Evolutionary conservation across 2,329 filamentous ascomycete species (phyloP), one percentile per base, ranked within the genome.

Genomic region (Ramichloridium luteum): DNA sequence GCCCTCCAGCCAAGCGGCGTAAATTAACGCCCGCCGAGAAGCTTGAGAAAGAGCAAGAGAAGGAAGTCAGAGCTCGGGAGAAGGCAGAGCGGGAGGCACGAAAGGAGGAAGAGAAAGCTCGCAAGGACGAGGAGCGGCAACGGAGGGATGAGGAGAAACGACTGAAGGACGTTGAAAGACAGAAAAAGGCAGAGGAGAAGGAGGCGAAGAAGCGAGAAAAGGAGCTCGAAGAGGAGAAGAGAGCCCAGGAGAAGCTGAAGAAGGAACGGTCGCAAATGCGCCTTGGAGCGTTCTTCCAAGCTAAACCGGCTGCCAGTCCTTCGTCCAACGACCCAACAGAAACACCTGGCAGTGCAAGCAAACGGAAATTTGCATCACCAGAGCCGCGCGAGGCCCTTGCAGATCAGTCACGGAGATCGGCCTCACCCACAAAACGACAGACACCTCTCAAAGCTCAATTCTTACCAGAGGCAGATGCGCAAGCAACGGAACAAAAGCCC

Each of bases 11-110:
- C 10, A 67, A 67, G 46, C 45, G 56, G 23, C 47, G 58, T 32
- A 62, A 59, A 36, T 40, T 64, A 27, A 64, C 60, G 1, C 39
- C 48, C 18, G 41, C 57, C 30, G 62, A 66, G 41, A 62, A 62
- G 16, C 25, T 42, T 20, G 43, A 58, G 41, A 55, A 52, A 25
- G 37, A 37, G 15, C 38, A 38, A n/a, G 39, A 36, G 18, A 49
- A 45, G 29, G 45, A 48, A 15, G 37, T 34, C 13, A 40, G 44
- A 35, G 41, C 39, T 5, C 35, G 32, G 12, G 54, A 59, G 35
- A 51, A 55, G 31, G 49, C 46, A 16, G 48, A 55, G 25, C 54
- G 37, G 29, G 36, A 41, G 29, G 39, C 39, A 1, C 17, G 25
- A 9, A 31, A 31, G 10, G 37, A 39, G 35, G 53, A 61, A 15